phyloP scores from a whole-genome alignment of 495 filamentous ascomycete genomes.

The Endocarpon pusillum region DNA sequence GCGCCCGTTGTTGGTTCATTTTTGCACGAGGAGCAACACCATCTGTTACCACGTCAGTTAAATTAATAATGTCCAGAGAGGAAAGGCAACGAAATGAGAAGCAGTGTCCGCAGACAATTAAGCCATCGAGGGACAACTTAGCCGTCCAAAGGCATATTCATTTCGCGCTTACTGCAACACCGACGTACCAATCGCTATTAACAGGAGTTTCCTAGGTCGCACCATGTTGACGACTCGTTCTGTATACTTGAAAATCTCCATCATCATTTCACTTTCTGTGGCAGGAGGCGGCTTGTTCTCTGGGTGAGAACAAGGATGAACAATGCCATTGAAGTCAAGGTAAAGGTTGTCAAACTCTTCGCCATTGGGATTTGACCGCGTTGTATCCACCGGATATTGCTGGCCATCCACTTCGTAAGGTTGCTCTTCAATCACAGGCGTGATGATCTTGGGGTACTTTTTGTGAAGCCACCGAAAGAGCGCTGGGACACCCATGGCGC shows the following conservation, averaged over 20 bases:
- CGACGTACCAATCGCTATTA: slow-evolving; percentile 88
- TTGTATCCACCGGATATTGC: slow-evolving; percentile 66
- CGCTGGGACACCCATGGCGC: slow-evolving; percentile 83
- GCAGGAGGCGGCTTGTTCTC: slow-evolving; percentile 82
- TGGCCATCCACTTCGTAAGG: slow-evolving; percentile 63
- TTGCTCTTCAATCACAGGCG: slow-evolving; percentile 71
- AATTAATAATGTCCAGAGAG: no score
- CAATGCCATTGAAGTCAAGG: slow-evolving; percentile 99
- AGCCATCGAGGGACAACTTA: slow-evolving; percentile 1
- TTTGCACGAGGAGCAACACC: slow-evolving; percentile 88
- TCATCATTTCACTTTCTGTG: slow-evolving; percentile 98
- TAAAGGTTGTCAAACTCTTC: slow-evolving; percentile 97
- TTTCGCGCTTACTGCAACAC: no score
- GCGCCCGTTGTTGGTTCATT: slow-evolving; percentile 92
- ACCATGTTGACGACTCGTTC: slow-evolving; percentile 98
- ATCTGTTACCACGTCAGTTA: slow-evolving; percentile 47
- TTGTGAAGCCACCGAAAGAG: slow-evolving; percentile 85
- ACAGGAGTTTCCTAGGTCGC: slow-evolving; percentile 80
- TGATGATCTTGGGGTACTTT: slow-evolving; percentile 94
- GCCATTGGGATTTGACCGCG: slow-evolving; percentile 84
- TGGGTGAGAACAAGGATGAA: slow-evolving; percentile 96
- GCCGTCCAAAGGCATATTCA: no score
- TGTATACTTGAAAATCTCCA: slow-evolving; percentile 92
- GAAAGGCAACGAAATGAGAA: neutral
- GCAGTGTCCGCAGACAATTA: neutral